Base-by-base conservation (phyloP, 129 eudicot species). In the Rutidosis leptorrhynchoides region DNA sequence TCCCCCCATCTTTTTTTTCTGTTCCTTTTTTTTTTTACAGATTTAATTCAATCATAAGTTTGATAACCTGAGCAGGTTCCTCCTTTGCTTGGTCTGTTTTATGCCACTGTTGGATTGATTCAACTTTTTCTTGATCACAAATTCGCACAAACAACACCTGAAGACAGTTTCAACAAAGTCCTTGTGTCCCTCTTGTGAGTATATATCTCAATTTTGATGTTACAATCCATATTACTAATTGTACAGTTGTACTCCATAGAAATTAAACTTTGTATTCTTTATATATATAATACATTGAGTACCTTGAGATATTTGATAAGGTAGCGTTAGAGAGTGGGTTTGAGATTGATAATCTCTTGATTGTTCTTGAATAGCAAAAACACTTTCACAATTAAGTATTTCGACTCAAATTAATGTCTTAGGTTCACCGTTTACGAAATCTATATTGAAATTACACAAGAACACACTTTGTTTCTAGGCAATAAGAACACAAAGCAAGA, bases 11-110 rank as follows among this genome's bases (percentile, higher is more conserved):
- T 25, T 48, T 26, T 33, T 29, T 25, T 54, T 37, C 0, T 19
- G 5, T 49, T 48, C 10, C 20, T 48, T 53, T 55, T 55, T 9
- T 21, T 12, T 23, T 55, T 12, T n/a, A n/a, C n/a, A 0, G 4
- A 24, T 21, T 30, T 4, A 55, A 7, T 22, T 11, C 2, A 11
- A 22, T 6, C 8, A 55, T 21, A 4, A 20, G 5, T 4, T 7
- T 55, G 60, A 55, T 22, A 0, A 53, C 11, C 20, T 67, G 25
- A 40, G 17, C 68, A 88, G 96, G 97, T 86, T 51, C 95, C 97
- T 78, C 84, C 94, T 2, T 65, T 90, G 79, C 90, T 90, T 66
- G 97, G 97, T 35, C 42, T 84, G 76, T 90, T 90, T 81, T 90
- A 90, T 70, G 64, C 81, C 74, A 77, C 78, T 11, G 80, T 90